A percentile compares a stretch with the other conserved stretches of the same genome.
Conservation (phyloP, 805 yeast genomes). For the Sugiyamaella mastotermitis region DNA sequence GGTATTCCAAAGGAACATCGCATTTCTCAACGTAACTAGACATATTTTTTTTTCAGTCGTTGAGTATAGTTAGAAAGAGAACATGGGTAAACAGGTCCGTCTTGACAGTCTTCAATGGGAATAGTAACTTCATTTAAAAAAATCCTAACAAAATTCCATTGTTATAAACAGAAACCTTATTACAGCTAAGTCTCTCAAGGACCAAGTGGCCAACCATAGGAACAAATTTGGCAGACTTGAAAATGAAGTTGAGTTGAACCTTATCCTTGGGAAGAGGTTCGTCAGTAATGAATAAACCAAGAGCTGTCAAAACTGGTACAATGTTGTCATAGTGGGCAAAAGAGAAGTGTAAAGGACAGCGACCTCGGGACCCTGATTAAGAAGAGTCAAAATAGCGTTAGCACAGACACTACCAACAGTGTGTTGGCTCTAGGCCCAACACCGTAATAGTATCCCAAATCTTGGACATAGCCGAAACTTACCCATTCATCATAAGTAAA, state of each 20-base stretch:
- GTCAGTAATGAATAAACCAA: slow-evolving; percentile 41
- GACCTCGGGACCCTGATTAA: slow-evolving; percentile 34
- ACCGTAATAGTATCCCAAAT: slow-evolving; percentile 39
- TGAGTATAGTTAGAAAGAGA: slow-evolving; percentile 29
- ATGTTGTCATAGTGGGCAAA: slow-evolving; percentile 56
- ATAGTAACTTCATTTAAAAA: slow-evolving; percentile 49
- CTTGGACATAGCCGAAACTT: slow-evolving; percentile 37
- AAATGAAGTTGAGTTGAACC: slow-evolving; percentile 28
- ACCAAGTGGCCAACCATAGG: slow-evolving; percentile 55
- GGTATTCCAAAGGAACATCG: slow-evolving; percentile 13
- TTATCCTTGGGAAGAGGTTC: slow-evolving; percentile 38
- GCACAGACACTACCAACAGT: slow-evolving; percentile 41
- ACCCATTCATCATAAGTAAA: slow-evolving; percentile 47
- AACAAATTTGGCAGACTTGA: slow-evolving; percentile 42
- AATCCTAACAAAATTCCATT: slow-evolving; percentile 38
- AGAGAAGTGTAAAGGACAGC: slow-evolving; percentile 37
- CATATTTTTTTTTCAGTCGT: slow-evolving; percentile 6
- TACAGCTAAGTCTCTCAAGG: slow-evolving; percentile 45
- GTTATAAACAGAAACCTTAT: slow-evolving; percentile 23
- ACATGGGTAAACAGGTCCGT: slow-evolving; percentile 52
- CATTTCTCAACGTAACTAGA: slow-evolving; percentile 15
- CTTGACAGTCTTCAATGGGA: slow-evolving; percentile 42
- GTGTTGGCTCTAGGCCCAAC: slow-evolving; percentile 44
- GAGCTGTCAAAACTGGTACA: slow-evolving; percentile 41
- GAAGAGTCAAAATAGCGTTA: slow-evolving; percentile 41